Conservation (phyloP, 1,284 basidiomycete genomes). For the Rhodofomes roseus region DNA sequence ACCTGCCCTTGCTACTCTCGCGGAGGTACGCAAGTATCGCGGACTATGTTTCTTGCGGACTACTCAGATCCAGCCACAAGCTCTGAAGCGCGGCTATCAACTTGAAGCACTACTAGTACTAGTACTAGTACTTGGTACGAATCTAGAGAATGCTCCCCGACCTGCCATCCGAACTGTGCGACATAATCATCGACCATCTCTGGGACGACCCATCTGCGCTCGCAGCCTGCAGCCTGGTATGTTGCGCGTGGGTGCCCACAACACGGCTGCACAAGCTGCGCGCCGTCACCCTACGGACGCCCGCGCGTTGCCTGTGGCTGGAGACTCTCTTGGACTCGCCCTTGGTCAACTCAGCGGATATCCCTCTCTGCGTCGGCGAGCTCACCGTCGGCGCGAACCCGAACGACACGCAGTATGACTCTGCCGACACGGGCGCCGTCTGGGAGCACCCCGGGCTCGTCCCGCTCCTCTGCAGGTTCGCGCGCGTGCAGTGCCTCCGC, state of each 20-base stretch:
- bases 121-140: too few relatives aligned
- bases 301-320: neutral
- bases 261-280: neutral
- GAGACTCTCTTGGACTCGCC: neutral
- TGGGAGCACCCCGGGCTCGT: neutral
- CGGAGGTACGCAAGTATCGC: too few relatives aligned
- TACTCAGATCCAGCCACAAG: too few relatives aligned
- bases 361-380: neutral
- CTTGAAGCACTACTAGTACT: too few relatives aligned
- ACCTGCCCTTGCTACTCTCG: too few relatives aligned
- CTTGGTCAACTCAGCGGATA: too few relatives aligned
- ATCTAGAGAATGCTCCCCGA: neutral
- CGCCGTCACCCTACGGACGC: neutral
- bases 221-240: neutral
- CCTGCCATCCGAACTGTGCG: neutral
- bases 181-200: neutral
- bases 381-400: neutral
- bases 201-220: neutral
- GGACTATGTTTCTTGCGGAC: too few relatives aligned
- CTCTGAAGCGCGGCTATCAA: too few relatives aligned
- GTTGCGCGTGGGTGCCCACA: neutral
- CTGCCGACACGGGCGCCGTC: neutral
- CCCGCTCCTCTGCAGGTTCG: neutral
- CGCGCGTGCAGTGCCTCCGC: neutral
- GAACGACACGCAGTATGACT: neutral